Evolutionary conservation across 2,329 filamentous ascomycete species (phyloP), one percentile per base, ranked within the genome.

Genomic region (Proliferodiscus dingleyae): DNA sequence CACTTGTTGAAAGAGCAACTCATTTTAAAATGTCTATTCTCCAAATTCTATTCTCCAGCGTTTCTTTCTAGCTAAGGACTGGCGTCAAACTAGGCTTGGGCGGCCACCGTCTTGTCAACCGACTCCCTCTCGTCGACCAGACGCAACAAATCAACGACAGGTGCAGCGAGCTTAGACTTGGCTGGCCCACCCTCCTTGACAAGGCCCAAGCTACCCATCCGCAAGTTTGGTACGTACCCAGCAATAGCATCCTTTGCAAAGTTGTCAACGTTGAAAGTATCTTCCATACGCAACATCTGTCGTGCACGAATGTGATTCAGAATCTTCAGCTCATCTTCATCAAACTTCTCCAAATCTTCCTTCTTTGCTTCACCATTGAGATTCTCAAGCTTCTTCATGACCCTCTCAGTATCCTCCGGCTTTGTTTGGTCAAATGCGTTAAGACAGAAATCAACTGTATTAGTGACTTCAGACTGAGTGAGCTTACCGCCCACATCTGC

Each of bases 401-500:
- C 37, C 5, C 7, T 4, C 2, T 46, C 18, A n/a, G 47, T 46
- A n/a, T 47, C 43, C 15, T 46, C 36, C 38, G 37, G 32, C 6
- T n/a, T 10, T 23, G 55, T 41, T 23, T 45, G 37, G 3, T 50
- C 49, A 41, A 64, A 66, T 7, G 65, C 64, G 13, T 54, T 56
- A 40, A 60, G 47, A 49, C 63, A 63, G 47, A 68, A 67, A 16
- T 65, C 57, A 21, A 66, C 45, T 3, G 60, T 58, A 51, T 66
- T 61, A 37, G 52, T 54, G 11, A 66, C 52, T n/a, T 64, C 59
- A 16, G 51, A 40, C 46, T 63, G 57, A 2, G 65, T 57, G 36
- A 65, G 47, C 28, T 63, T 61, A 24, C 47, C 47, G 11, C 58
- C 48, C 15, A 54, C 50, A 23, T 42, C 44, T 41, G 16, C 24